Conservation (phyloP, 306 rosid species). For the Begonia fuchsioides region DNA sequence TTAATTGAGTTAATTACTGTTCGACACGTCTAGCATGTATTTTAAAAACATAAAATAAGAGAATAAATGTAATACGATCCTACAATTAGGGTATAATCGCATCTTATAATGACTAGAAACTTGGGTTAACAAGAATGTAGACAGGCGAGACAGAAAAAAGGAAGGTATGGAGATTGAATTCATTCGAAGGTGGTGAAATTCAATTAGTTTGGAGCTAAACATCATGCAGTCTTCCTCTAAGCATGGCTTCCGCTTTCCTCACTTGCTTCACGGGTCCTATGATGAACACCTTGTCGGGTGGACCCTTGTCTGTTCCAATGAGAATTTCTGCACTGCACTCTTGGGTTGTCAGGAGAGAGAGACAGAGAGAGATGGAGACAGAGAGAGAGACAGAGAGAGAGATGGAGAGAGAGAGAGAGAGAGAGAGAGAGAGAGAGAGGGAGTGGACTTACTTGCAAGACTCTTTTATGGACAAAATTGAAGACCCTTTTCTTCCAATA, state of each 20-base stretch:
- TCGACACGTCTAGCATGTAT: no score
- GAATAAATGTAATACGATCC: no score
- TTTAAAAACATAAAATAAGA: no score
- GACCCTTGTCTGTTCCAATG: slow-evolving; percentile 76
- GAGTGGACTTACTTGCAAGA: slow-evolving; percentile 56
- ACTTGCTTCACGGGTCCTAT: slow-evolving; percentile 80
- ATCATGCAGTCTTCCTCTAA: slow-evolving; percentile 74
- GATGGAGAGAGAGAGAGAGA: slow-evolving; percentile 4
- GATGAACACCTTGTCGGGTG: slow-evolving; percentile 88
- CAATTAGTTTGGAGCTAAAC: no score
- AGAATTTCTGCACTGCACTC: slow-evolving; percentile 77
- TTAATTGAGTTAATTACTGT: no score
- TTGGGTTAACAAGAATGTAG: no score
- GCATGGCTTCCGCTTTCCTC: slow-evolving; percentile 92
- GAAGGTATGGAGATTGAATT: no score
- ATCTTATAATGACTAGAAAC: no score
- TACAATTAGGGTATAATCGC: no score
- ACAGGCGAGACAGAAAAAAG: no score
- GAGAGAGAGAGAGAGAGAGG: slow-evolving; percentile 7
- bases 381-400: slow-evolving; percentile 5
- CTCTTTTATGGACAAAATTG: slow-evolving; percentile 69
- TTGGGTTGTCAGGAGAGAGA: background rate
- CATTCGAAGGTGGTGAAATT: no score
- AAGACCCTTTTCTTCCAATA: slow-evolving; percentile 70
- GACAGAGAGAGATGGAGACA: slow-evolving; percentile 6